Percentiles rank a stretch among this genome's conserved stretches.
Evolutionary conservation across 768 basidiomycete genomes (phyloP).

Genomic region (Leccinum arenicola): DNA sequence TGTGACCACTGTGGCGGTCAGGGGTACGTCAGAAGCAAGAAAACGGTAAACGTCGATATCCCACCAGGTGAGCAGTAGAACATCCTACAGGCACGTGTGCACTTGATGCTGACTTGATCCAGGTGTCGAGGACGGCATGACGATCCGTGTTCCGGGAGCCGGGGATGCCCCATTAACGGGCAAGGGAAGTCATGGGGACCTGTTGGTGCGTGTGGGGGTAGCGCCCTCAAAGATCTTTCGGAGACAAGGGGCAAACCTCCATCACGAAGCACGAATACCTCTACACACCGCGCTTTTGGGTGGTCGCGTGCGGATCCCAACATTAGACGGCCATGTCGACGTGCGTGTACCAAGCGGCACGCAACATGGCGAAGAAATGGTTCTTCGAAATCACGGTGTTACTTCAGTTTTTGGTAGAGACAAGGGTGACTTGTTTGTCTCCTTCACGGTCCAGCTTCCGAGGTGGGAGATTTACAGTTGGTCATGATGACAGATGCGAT

Average conservation of each 20-base stretch:
- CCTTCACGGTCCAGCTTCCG: constrained; percentile 84
- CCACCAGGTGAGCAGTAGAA: constrained; percentile 65
- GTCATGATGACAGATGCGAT: constrained; percentile 8
- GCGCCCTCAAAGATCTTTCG: constrained; percentile 80
- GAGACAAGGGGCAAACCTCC: constrained; percentile 88
- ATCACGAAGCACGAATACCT: constrained; percentile 87
- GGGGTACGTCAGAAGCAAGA: constrained; percentile 81
- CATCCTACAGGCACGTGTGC: not conserved
- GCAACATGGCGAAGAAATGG: constrained; percentile 97
- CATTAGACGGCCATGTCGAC: constrained; percentile 93
- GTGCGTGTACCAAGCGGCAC: constrained; percentile 90
- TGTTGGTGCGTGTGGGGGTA: constrained; percentile 84
- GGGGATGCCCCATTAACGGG: constrained; percentile 85
- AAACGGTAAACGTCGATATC: constrained; percentile 76
- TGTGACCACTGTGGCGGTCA: constrained; percentile 83
- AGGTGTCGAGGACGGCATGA: constrained; percentile 97
- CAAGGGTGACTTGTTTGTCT: constrained; percentile 85
- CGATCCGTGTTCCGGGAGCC: constrained; percentile 71
- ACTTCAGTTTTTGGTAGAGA: constrained; percentile 53
- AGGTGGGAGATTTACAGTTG: constrained; percentile 53
- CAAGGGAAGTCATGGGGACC: constrained; percentile 77
- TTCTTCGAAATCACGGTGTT: constrained; percentile 85
- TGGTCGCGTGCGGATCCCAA: constrained; percentile 88
- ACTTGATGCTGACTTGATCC: constrained; percentile 12
- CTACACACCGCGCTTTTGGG: constrained; percentile 92